Evolutionary conservation across 192 early-diverging fungal species (phyloP), one percentile per base, ranked within the genome.

Genomic region (Coemansia sp.): DNA sequence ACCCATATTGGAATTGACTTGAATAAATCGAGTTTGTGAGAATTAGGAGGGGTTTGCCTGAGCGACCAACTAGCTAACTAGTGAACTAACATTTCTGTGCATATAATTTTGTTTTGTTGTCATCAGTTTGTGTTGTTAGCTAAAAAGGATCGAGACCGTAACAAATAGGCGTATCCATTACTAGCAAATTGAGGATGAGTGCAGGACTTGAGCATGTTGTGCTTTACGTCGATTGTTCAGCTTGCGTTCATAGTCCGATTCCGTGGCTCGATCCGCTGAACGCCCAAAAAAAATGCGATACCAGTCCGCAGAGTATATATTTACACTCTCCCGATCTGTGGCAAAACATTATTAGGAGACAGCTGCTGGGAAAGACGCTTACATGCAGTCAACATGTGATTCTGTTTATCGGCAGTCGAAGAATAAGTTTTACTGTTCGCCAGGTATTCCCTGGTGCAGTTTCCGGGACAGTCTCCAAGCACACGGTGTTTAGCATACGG

Each of bases 331-430:
- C 27, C 29, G 19, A 19, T 31, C 14, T 11, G n/a, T 64, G 62
- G 62, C 62, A 64, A 44, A 13, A 20, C 42, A 48, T 33, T 3
- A 31, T 64, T 33, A 25, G 62, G 15, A 37, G 62, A 22, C 62
- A 64, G 55, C 42, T 64, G 54, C 30, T 64, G 20, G 23, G 33
- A 1, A 34, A 37, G 15, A 22, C 20, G 3, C 14, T 64, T 11
- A 20, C 22, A 23, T 33, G 34, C n/a, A 45, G 55, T 14, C 54
- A 55, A 42, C 25, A 5, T 15, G 2, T 56, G 15, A 9, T 36
- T 11, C 14, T 64, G 44, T 8, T 17, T 17, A 42, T 69, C 15
- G 67, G 67, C 41, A 69, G 67, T 61, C 55, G 37, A 28, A 20
- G 33, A 50, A 33, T 58, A 14, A 7, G 17, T 22, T 50, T 62